A percentile compares a stretch with the other conserved stretches of the same genome.
These are phyloP conservation scores for Paraleonurus japonicus DNA, from an alignment of 257 asterid genomes.

Conservation along the genomic window DNA sequence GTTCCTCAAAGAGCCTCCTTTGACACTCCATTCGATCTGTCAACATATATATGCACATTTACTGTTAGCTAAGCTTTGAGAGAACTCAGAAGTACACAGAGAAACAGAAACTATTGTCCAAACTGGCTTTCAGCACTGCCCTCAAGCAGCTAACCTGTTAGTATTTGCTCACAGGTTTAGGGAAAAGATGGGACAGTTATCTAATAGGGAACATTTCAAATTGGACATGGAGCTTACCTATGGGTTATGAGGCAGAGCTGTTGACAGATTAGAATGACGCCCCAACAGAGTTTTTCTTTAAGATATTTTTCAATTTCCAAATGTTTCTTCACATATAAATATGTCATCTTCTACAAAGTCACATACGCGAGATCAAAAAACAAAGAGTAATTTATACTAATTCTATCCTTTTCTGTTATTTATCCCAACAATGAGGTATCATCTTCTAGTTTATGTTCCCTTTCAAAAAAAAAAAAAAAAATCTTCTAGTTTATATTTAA, in stretches of 20 bases:
- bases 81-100: background rate
- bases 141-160: constrained; percentile 11
- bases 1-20: constrained; percentile 88
- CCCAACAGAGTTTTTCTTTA: background rate
- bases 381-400: background rate
- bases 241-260: background rate
- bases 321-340: background rate
- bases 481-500: background rate
- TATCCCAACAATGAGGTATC: background rate
- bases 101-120: background rate
- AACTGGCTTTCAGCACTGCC: background rate
- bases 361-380: background rate
- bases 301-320: background rate
- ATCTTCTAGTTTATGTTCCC: background rate
- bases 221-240: background rate
- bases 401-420: background rate
- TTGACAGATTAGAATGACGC: background rate
- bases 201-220: background rate
- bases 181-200: background rate
- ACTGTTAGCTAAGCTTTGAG: constrained; percentile 3
- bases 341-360: background rate
- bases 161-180: background rate
- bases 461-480: too few relatives aligned
- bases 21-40: constrained; percentile 96
- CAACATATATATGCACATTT: constrained; percentile 14